Conservation (phyloP, 441 rosid genomes). For the Gossypium aridum region DNA sequence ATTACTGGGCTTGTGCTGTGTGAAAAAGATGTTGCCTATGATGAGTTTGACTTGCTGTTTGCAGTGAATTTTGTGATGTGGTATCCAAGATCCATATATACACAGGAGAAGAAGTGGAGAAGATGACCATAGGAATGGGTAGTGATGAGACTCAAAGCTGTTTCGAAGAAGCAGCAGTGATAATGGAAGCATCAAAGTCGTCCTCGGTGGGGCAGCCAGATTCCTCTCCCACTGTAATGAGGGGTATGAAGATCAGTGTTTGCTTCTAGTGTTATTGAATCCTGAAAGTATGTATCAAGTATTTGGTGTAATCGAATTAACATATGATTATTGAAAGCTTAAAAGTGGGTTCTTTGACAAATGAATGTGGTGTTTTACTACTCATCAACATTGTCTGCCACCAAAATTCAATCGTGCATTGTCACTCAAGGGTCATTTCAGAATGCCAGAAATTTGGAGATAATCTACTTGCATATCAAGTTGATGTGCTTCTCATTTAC, state of each 20-base stretch:
- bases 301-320: too few relatives aligned
- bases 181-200: constrained; percentile 81
- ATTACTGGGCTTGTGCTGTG: too few relatives aligned
- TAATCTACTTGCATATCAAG: not conserved
- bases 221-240: constrained; percentile 54
- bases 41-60: not conserved
- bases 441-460: not conserved
- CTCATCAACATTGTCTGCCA: too few relatives aligned
- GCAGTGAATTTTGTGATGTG: constrained; percentile 80
- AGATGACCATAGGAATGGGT: constrained; percentile 50
- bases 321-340: too few relatives aligned
- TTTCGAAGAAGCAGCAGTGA: constrained; percentile 64
- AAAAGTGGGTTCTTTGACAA: too few relatives aligned
- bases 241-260: constrained; percentile 28
- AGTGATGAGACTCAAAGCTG: constrained; percentile 87
- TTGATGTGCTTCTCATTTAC: not conserved
- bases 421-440: not conserved
- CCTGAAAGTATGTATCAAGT: too few relatives aligned
- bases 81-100: constrained; percentile 82
- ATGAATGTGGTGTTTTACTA: too few relatives aligned
- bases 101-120: constrained; percentile 84
- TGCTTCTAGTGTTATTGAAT: not conserved
- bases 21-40: not conserved
- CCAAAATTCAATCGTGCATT: too few relatives aligned
- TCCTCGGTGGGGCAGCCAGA: constrained; percentile 84